Base-by-base conservation (phyloP, 2,329 filamentous ascomycete genomes). In the Phaeophleospora eucalypticola region DNA sequence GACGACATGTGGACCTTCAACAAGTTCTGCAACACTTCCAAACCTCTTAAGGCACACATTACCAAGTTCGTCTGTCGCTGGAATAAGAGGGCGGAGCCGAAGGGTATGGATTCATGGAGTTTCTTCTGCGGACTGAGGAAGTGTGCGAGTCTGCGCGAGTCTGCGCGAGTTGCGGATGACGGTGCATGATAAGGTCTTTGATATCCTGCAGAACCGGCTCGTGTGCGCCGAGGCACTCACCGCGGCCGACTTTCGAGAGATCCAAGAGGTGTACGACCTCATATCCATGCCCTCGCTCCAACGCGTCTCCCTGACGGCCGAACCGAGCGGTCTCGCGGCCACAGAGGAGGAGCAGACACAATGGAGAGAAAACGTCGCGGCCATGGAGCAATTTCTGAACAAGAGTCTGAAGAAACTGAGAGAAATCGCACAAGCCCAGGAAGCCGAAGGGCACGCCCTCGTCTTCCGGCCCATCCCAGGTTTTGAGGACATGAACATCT, bases 121-220 rank as follows among this genome's bases (percentile, higher is more conserved):
- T n/a, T n/a, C n/a, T 4, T 19, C 2, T 19, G 14, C 17, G 10
- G 16, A 3, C n/a, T n/a, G 7, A 16, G 36, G 10, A 6, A 14
- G 10, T 4, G 14, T 39, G 15, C 4, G n/a, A n/a, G 4, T 17
- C 3, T 39, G 36, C 16, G 8, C 7, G 17, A 39, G 21, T 16
- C 16, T 39, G 7, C 17, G 19, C 16, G 7, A 35, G 2, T 33
- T 43, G 7, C 29, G 41, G 12, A 17, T 43, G 2, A 14, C n/a
- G n/a, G 32, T 43, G 12, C 16, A 10, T 7, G 41, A 43, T 18
- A 10, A 18, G 6, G n/a, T 36, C 32, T 43, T 43, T 17, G 41
- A 43, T 35, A 3, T 6, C 10, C 10, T 43, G 10, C 3, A 16
- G 10, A 24, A 2, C 15, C 29, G 29, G 12, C 18, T 43, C n/a